Percentiles rank a stretch among this genome's conserved stretches.
phyloP scores from a whole-genome alignment of 108 stramenopile species.

The Skeletonema potamos region DNA sequence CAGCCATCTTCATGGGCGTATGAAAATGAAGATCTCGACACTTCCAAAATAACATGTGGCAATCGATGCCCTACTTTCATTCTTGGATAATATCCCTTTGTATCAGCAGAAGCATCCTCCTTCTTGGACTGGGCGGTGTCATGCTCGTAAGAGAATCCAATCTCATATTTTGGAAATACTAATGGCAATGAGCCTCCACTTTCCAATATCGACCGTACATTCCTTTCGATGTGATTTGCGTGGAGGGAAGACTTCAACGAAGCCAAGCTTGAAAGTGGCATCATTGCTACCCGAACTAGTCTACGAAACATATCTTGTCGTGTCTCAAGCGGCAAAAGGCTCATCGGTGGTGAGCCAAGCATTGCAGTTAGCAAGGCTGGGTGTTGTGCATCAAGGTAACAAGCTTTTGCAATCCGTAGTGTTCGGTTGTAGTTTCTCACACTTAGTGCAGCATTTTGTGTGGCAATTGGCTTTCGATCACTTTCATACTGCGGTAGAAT shows the following conservation, averaged over 20 bases:
- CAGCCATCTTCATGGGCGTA: slow-evolving; percentile 2
- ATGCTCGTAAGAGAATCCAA: slow-evolving; percentile 66
- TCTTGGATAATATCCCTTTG: slow-evolving; percentile 42
- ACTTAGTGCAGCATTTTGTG: slow-evolving; percentile 83
- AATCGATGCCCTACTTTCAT: slow-evolving; percentile 56
- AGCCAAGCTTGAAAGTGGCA: slow-evolving; percentile 55
- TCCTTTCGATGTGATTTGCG: slow-evolving; percentile 55
- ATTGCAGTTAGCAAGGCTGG: slow-evolving; percentile 55
- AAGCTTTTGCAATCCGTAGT: slow-evolving; percentile 67
- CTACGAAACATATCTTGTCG: slow-evolving; percentile 58
- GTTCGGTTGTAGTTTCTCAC: slow-evolving; percentile 88
- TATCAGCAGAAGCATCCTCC: slow-evolving; percentile 34
- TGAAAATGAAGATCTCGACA: background rate
- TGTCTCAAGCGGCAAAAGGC: slow-evolving; percentile 49
- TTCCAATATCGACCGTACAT: slow-evolving; percentile 56
- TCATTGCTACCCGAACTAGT: slow-evolving; percentile 59
- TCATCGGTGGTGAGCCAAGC: slow-evolving; percentile 42
- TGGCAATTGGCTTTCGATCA: slow-evolving; percentile 83
- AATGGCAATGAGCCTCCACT: slow-evolving; percentile 77
- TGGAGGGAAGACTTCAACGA: slow-evolving; percentile 25
- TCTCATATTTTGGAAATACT: slow-evolving; percentile 81
- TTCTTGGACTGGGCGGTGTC: background rate
- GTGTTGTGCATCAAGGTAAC: slow-evolving; percentile 77
- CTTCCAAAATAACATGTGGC: slow-evolving; percentile 57
- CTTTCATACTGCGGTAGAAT: slow-evolving; percentile 59